Evolutionary conservation across 352 stramenopile species (phyloP).

Genomic region (Phytophthora lateralis): DNA sequence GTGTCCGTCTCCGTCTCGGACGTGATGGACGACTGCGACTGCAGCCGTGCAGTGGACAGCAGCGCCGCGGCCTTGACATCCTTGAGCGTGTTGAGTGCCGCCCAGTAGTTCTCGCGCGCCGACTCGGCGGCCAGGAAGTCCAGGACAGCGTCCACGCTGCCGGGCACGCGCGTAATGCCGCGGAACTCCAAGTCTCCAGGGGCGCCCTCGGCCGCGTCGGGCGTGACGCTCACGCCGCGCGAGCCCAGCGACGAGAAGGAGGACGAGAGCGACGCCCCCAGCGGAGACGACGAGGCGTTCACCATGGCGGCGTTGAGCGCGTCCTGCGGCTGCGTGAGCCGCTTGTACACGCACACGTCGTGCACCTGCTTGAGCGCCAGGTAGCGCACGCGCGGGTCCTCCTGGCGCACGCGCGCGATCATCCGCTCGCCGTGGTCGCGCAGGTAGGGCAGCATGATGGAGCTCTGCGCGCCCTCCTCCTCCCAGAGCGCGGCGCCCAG

Average conservation of each 20-base stretch:
- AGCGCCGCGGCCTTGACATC: conserved; percentile 59
- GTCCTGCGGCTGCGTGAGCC: conserved; percentile 29
- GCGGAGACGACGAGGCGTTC: conserved; percentile 6
- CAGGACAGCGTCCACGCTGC: conserved; percentile 60
- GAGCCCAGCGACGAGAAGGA: conserved; percentile 36
- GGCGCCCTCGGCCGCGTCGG: conserved; percentile 10
- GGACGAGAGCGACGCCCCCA: conserved; percentile 24
- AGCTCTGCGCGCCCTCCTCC: conserved; percentile 31
- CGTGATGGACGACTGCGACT: conserved; percentile 39
- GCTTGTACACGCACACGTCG: conserved; percentile 75
- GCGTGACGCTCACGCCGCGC: conserved; percentile 23
- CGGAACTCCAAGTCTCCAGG: conserved; percentile 63
- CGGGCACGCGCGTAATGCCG: conserved; percentile 67
- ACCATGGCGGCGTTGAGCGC: conserved; percentile 17
- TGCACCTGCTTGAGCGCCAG: conserved; percentile 58
- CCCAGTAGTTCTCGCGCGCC: conserved; percentile 73
- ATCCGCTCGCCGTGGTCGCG: conserved; percentile 52
- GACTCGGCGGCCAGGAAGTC: conserved; percentile 61
- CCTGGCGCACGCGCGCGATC: conserved; percentile 43
- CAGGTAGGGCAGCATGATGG: conserved; percentile 62
- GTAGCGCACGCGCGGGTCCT: conserved; percentile 64
- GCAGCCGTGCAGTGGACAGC: conserved; percentile 43
- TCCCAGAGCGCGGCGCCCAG: conserved; percentile 50
- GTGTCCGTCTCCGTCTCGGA: conserved; percentile 35
- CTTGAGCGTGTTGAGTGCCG: conserved; percentile 69